phyloP scores from a whole-genome alignment of 164 flowering plant species.

The Sextonia rubra region DNA sequence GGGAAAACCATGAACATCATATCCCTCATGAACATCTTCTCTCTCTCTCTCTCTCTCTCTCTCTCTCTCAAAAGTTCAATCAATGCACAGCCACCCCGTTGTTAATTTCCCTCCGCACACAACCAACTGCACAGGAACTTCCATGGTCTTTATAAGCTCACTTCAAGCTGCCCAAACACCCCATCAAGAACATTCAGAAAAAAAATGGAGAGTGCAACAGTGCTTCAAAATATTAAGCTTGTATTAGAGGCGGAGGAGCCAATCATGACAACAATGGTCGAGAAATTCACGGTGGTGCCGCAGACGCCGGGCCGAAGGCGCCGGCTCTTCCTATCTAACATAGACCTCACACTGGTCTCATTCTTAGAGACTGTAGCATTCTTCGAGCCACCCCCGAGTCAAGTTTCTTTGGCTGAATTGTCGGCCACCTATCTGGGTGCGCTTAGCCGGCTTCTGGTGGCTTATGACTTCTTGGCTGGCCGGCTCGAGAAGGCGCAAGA shows the following conservation, averaged over 20 bases:
- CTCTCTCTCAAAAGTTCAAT: not conserved
- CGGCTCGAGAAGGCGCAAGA: constrained; percentile 11
- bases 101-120: not conserved
- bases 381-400: constrained; percentile 10
- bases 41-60: no score
- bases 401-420: constrained; percentile 14
- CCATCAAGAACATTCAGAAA: not conserved
- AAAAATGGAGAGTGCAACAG: not conserved
- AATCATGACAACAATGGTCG: not conserved
- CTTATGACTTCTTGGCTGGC: constrained; percentile 26
- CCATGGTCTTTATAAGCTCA: not conserved
- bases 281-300: not conserved
- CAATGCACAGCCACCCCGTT: not conserved
- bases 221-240: not conserved
- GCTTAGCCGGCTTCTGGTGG: constrained; percentile 13
- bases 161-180: not conserved
- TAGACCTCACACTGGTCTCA: constrained; percentile 22
- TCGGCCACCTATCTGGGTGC: not conserved
- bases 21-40: no score
- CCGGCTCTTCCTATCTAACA: constrained; percentile 25
- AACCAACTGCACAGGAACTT: not conserved
- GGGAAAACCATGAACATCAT: no score
- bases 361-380: constrained; percentile 20
- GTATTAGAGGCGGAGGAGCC: not conserved
- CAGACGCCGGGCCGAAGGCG: not conserved